These are phyloP conservation scores for Pterocarpus macrocarpus DNA, from an alignment of 306 rosid species.

Conservation along the genomic window DNA sequence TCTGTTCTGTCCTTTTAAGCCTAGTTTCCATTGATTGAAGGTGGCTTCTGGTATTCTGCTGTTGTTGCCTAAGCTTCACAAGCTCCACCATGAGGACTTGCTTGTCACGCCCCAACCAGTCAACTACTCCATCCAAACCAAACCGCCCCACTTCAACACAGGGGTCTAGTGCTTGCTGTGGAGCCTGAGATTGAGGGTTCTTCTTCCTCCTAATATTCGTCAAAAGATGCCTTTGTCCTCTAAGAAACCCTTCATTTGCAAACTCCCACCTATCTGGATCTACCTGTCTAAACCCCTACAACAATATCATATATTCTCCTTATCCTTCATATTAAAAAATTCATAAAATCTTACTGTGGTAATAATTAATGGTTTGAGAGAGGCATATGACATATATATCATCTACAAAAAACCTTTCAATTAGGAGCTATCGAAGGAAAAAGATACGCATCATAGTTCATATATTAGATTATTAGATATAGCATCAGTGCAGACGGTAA, in stretches of 20 bases:
- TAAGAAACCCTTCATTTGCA: slow-evolving; percentile 84
- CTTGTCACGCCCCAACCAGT: slow-evolving; percentile 69
- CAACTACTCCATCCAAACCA: slow-evolving; percentile 71
- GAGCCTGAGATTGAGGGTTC: slow-evolving; percentile 49
- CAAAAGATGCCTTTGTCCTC: slow-evolving; percentile 75
- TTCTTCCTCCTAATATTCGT: slow-evolving; percentile 79
- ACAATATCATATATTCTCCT: slow-evolving; percentile 42
- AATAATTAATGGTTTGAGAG: slow-evolving; percentile 18
- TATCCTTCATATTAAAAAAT: slow-evolving; percentile 37
- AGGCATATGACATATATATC: neutral
- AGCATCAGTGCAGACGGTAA: slow-evolving; percentile 4
- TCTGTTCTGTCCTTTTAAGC: slow-evolving; percentile 66
- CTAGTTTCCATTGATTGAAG: slow-evolving; percentile 70
- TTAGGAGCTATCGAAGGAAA: too few relatives aligned
- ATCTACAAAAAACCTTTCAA: too few relatives aligned
- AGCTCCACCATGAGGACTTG: slow-evolving; percentile 75
- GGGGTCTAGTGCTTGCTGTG: slow-evolving; percentile 61
- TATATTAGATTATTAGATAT: too few relatives aligned
- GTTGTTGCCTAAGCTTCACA: slow-evolving; percentile 78
- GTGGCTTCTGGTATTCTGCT: slow-evolving; percentile 59
- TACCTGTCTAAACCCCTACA: slow-evolving; percentile 90
- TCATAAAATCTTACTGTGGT: neutral
- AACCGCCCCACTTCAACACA: slow-evolving; percentile 78
- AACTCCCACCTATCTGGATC: slow-evolving; percentile 92
- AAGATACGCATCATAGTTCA: neutral